phyloP scores from a whole-genome alignment of 2,329 filamentous ascomycete genomes.

The Diaporthe batatas region DNA sequence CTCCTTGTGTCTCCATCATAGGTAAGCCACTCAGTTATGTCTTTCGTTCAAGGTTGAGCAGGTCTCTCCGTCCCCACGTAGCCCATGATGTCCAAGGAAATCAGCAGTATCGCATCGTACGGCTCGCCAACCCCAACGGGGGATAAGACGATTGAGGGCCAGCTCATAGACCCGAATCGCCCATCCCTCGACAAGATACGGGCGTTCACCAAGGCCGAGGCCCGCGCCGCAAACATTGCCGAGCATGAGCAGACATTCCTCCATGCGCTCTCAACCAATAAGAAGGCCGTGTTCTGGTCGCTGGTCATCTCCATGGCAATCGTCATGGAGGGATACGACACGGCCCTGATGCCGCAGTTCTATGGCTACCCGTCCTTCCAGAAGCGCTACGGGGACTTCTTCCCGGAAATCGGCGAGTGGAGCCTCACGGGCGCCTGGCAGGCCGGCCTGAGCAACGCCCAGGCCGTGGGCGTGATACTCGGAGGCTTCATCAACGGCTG shows the following conservation, averaged over 20 bases:
- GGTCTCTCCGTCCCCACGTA: slow-evolving; percentile 9
- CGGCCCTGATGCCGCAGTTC: slow-evolving; percentile 52
- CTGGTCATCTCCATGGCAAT: slow-evolving; percentile 42
- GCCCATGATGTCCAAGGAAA: slow-evolving; percentile 26
- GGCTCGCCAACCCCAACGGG: slow-evolving; percentile 2
- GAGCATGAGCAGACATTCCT: slow-evolving; percentile 35
- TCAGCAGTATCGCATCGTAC: slow-evolving; percentile 14
- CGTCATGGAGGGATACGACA: slow-evolving; percentile 49
- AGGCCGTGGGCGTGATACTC: slow-evolving; percentile 54
- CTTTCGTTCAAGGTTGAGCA: slow-evolving; percentile 17
- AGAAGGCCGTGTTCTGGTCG: slow-evolving; percentile 42
- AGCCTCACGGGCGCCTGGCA: slow-evolving; percentile 58
- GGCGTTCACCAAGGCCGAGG: slow-evolving; percentile 31
- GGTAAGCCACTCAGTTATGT: slow-evolving; percentile 8
- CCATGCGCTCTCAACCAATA: slow-evolving; percentile 3
- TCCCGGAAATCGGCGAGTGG: slow-evolving; percentile 47
- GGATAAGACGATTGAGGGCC: slow-evolving; percentile 15
- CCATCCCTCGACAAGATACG: slow-evolving; percentile 28
- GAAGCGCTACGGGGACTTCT: slow-evolving; percentile 48
- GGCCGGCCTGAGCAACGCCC: slow-evolving; percentile 45
- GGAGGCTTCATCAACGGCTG: slow-evolving; percentile 57
- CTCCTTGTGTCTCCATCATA: background rate
- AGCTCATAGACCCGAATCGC: slow-evolving; percentile 6
- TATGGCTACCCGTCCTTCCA: slow-evolving; percentile 50
- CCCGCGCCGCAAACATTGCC: slow-evolving; percentile 31